These are phyloP conservation scores for Viola pubescens DNA, from an alignment of 441 rosid genomes.

Conservation along the genomic window DNA sequence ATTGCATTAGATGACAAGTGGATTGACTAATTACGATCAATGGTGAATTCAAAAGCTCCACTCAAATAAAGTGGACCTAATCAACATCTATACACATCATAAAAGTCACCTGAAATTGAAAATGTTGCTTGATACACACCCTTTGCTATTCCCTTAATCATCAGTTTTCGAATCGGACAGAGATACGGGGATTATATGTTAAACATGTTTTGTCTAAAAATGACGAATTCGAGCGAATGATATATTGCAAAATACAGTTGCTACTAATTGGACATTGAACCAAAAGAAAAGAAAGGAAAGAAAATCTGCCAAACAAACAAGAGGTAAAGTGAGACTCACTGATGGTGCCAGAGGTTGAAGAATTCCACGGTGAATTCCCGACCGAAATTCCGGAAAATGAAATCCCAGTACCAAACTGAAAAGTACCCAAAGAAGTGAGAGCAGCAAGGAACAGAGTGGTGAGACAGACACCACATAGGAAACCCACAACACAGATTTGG, in stretches of 20 bases:
- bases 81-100: conserved; percentile 12
- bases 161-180: not conserved
- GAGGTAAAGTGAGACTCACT: conserved; percentile 29
- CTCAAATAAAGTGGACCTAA: conserved; percentile 18
- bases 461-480: conserved; percentile 79
- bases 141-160: conserved; percentile 20
- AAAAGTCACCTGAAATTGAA: conserved; percentile 16
- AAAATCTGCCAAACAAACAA: not conserved
- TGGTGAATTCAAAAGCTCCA: conserved; percentile 9
- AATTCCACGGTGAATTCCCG: conserved; percentile 42
- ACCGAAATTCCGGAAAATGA: conserved; percentile 39
- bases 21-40: conserved; percentile 1
- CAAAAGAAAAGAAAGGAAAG: not conserved
- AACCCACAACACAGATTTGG: conserved; percentile 83
- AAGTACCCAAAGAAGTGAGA: conserved; percentile 67
- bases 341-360: conserved; percentile 43
- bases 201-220: not conserved
- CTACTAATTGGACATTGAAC: too few species aligned
- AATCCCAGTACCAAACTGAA: conserved; percentile 36
- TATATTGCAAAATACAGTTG: not conserved
- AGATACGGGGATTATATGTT: not conserved
- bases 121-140: conserved; percentile 31
- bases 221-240: not conserved
- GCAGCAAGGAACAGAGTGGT: conserved; percentile 75
- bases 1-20: conserved; percentile 5